Conservation (phyloP, 495 filamentous ascomycete genomes). For the Daldinia caldariorum region DNA sequence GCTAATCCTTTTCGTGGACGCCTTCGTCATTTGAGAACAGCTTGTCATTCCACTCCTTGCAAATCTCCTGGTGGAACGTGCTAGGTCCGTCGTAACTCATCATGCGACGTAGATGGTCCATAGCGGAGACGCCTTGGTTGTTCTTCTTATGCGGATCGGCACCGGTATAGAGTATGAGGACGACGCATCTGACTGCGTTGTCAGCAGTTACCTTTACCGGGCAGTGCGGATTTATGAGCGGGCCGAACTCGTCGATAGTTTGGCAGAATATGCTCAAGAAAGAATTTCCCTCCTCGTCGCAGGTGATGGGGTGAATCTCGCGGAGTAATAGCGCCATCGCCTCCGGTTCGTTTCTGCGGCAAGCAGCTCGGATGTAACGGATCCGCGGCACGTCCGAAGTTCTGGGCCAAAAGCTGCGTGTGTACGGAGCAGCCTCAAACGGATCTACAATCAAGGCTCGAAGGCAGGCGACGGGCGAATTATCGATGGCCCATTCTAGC, state of each 20-base stretch:
- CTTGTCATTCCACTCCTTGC: slow-evolving; percentile 4
- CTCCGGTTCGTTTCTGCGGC: slow-evolving; percentile 27
- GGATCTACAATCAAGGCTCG: background rate
- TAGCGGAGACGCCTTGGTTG: slow-evolving; percentile 15
- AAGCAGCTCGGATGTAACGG: slow-evolving; percentile 29
- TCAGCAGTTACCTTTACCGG: slow-evolving; percentile 10
- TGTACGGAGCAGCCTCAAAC: background rate
- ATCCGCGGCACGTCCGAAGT: background rate
- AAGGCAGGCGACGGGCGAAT: slow-evolving; percentile 5
- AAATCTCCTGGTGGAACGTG: slow-evolving; percentile 23
- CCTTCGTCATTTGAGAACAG: slow-evolving; percentile 1
- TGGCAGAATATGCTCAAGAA: slow-evolving; percentile 32
- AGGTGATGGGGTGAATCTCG: background rate
- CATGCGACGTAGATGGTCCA: slow-evolving; percentile 24
- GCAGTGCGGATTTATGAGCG: slow-evolving; percentile 3
- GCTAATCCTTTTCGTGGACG: background rate
- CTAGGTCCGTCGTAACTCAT: slow-evolving; percentile 27
- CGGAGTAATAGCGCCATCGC: slow-evolving; percentile 20
- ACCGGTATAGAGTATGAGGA: slow-evolving; percentile 3
- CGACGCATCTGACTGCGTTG: slow-evolving; percentile 9
- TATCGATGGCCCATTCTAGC: slow-evolving; percentile 34
- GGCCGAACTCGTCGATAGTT: slow-evolving; percentile 14
- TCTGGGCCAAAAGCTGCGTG: background rate
- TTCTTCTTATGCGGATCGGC: slow-evolving; percentile 14
- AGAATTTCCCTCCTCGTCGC: slow-evolving; percentile 27